Conservation (phyloP, 1,284 basidiomycete species). For the Rhodofomes roseus region DNA sequence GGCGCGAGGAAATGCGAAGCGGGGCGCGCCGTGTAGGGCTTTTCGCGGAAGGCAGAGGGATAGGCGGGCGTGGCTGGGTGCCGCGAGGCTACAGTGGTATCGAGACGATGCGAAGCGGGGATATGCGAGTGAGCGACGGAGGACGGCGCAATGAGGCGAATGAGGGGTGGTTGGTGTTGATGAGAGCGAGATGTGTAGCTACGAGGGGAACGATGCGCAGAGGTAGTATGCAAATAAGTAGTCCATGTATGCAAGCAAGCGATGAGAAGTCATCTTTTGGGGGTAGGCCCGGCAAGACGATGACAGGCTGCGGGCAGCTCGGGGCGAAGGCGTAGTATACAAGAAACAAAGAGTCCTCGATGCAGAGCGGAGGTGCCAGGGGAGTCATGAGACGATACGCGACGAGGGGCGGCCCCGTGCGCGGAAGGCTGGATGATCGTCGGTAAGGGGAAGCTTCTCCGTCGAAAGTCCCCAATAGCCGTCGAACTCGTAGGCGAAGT, state of each 20-base stretch:
- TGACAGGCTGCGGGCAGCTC: not conserved
- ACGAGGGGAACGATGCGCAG: not conserved
- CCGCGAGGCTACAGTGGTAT: not conserved
- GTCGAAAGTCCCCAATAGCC: not conserved
- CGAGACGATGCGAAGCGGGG: conserved; percentile 2
- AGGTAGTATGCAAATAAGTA: not conserved
- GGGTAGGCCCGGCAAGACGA: not conserved
- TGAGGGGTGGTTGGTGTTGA: not conserved
- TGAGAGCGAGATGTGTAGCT: conserved; percentile 3
- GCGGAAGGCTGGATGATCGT: conserved; percentile 27
- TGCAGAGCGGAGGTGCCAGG: conserved; percentile 1
- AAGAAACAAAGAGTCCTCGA: conserved; percentile 1
- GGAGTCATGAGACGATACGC: conserved; percentile 20
- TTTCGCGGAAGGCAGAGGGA: not conserved
- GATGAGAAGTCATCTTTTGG: not conserved
- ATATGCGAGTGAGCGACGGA: conserved; percentile 6
- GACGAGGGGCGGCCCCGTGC: conserved; percentile 28
- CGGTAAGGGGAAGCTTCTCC: conserved; percentile 5
- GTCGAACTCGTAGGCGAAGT: not conserved
- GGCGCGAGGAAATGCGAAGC: not conserved
- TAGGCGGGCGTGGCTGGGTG: not conserved
- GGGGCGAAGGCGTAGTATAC: not conserved
- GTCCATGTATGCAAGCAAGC: not conserved
- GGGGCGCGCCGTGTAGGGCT: not conserved
- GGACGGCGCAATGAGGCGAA: conserved; percentile 3